Percentiles rank a stretch among this genome's conserved stretches.
phyloP scores from a whole-genome alignment of 129 eudicot genomes.

The Kitagawia praeruptora region DNA sequence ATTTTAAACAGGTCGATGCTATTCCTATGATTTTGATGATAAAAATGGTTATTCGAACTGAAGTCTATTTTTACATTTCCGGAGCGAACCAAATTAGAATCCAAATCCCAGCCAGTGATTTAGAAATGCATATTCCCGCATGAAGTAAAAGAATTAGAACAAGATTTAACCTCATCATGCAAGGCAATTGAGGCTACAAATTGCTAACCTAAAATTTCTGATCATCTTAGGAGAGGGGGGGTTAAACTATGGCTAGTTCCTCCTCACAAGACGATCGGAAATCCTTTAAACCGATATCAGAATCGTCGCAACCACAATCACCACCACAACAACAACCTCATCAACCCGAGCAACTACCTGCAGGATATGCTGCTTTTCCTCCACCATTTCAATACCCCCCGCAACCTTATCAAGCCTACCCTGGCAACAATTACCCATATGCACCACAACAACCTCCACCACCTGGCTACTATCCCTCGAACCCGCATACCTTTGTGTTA shows the following conservation, averaged over 20 bases:
- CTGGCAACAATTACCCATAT: conserved; percentile 4
- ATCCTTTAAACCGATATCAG: neutral
- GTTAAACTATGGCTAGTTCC: conserved; percentile 16
- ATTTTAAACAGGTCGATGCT: too few species aligned
- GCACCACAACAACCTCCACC: neutral
- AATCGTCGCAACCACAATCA: neutral
- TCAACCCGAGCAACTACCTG: neutral
- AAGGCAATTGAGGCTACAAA: neutral
- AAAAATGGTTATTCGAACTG: neutral
- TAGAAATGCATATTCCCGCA: neutral
- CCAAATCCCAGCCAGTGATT: neutral
- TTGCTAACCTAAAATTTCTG: neutral
- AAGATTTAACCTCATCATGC: neutral
- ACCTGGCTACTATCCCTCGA: neutral
- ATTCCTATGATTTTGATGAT: too few species aligned
- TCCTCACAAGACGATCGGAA: conserved; percentile 2
- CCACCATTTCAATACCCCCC: neutral
- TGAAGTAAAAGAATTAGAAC: neutral
- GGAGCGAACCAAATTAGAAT: neutral
- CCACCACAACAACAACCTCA: neutral
- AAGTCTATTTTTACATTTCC: neutral
- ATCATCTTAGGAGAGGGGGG: conserved; percentile 8
- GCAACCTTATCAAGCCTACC: neutral
- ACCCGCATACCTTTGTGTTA: neutral
- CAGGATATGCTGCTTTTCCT: neutral